A percentile compares a stretch with the other conserved stretches of the same genome.
These are phyloP conservation scores for Hyphopichia homilentoma DNA, from an alignment of 805 yeast species.

Conservation along the genomic window DNA sequence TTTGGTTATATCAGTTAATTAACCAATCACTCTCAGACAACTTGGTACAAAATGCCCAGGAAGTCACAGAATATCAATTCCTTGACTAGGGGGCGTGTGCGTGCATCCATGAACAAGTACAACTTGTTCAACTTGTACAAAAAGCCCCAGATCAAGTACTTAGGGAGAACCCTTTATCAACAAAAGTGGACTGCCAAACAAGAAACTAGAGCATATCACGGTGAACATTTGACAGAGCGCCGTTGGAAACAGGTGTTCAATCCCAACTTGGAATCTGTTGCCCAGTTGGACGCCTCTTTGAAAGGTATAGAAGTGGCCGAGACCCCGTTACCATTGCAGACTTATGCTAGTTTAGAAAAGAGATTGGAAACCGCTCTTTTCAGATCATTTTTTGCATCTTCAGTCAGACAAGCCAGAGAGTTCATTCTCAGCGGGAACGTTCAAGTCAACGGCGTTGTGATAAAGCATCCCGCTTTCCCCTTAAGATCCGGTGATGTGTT, in stretches of 20 bases:
- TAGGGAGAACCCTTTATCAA: slow-evolving; percentile 72
- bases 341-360: slow-evolving; percentile 83
- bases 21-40: too few relatives aligned
- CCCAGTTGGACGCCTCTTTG: slow-evolving; percentile 80
- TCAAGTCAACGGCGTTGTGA: slow-evolving; percentile 75
- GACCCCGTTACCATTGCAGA: slow-evolving; percentile 85
- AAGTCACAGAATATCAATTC: slow-evolving; percentile 55
- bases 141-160: slow-evolving; percentile 53
- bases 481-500: slow-evolving; percentile 84
- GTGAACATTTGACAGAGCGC: slow-evolving; percentile 84
- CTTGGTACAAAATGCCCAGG: slow-evolving; percentile 56
- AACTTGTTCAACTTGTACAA: slow-evolving; percentile 86
- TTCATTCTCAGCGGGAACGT: slow-evolving; percentile 80
- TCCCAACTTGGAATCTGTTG: slow-evolving; percentile 74
- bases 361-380: slow-evolving; percentile 87
- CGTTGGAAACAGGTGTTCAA: slow-evolving; percentile 74
- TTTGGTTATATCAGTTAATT: too few relatives aligned
- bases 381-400: slow-evolving; percentile 89
- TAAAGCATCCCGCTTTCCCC: slow-evolving; percentile 75
- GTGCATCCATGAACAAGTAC: slow-evolving; percentile 88
- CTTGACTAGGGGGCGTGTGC: slow-evolving; percentile 65
- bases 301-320: slow-evolving; percentile 52
- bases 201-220: slow-evolving; percentile 93
- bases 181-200: slow-evolving; percentile 90
- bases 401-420: slow-evolving; percentile 91